These are phyloP conservation scores for Podospora appendiculata DNA, from an alignment of 495 filamentous ascomycete species.

Conservation along the genomic window DNA sequence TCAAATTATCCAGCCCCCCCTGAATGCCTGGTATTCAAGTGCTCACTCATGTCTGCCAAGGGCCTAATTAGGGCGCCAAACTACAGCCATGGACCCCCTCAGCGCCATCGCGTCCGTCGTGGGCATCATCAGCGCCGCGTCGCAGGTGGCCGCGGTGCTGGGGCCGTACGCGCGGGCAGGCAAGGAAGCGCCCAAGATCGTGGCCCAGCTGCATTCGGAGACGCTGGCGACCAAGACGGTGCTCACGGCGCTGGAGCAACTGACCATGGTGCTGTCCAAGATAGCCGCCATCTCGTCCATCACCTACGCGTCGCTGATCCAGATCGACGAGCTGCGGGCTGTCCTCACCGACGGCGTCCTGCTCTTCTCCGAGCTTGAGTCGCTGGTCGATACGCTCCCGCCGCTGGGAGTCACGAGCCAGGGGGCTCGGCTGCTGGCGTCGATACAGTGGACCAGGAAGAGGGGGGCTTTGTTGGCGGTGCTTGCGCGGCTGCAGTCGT, in stretches of 20 bases:
- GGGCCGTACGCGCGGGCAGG: conserved; percentile 5
- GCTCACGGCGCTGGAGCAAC: too few species aligned
- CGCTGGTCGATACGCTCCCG: background rate
- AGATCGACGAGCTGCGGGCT: conserved; percentile 15
- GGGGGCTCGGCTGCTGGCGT: conserved; percentile 1
- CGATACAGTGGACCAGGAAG: conserved; percentile 12
- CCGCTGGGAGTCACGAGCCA: background rate
- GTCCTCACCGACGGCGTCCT: conserved; percentile 18
- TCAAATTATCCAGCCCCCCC: too few species aligned
- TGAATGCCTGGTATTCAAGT: too few species aligned
- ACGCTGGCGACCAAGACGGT: background rate
- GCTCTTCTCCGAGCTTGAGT: conserved; percentile 19
- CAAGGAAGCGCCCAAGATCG: conserved; percentile 7
- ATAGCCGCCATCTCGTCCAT: conserved; percentile 1
- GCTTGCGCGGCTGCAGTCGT: too few species aligned
- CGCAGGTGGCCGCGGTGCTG: conserved; percentile 5
- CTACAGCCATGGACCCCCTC: conserved; percentile 6
- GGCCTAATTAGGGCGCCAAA: too few species aligned
- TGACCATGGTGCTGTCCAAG: too few species aligned
- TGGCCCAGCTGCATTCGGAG: conserved; percentile 2
- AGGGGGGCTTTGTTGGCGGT: too few species aligned
- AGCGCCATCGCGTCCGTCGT: conserved; percentile 10
- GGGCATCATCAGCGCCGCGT: conserved; percentile 10
- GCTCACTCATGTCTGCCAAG: too few species aligned
- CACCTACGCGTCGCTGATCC: conserved; percentile 2